Conservation (phyloP, 495 filamentous ascomycete genomes). For the Evansstolkia leycettana region DNA sequence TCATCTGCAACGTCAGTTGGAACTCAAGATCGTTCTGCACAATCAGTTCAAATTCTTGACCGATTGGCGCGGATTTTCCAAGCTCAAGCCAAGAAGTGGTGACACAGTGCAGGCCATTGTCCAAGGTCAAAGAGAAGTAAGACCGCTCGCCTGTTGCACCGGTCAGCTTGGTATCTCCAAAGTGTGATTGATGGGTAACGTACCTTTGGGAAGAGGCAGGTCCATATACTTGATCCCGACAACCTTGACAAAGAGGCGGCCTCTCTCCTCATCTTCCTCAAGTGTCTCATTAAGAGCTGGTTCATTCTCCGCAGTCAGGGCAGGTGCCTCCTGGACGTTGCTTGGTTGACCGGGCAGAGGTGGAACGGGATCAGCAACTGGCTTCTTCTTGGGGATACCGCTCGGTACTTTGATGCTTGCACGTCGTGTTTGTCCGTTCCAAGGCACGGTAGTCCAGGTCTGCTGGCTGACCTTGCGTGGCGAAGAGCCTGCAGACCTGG, state of each 20-base stretch:
- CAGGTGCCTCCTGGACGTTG: slow-evolving; percentile 48
- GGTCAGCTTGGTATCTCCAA: slow-evolving; percentile 18
- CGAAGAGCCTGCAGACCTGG: slow-evolving; percentile 54
- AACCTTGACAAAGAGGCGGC: slow-evolving; percentile 94
- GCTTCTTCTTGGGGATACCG: slow-evolving; percentile 53
- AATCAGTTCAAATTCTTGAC: slow-evolving; percentile 95
- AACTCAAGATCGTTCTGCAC: slow-evolving; percentile 96
- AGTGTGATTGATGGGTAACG: slow-evolving; percentile 12
- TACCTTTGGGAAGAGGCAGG: slow-evolving; percentile 82
- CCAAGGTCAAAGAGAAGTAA: slow-evolving; percentile 86
- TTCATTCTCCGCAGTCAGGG: slow-evolving; percentile 51
- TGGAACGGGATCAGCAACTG: slow-evolving; percentile 51
- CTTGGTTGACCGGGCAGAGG: slow-evolving; percentile 84
- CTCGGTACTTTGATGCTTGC: slow-evolving; percentile 49
- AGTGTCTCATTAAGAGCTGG: slow-evolving; percentile 38
- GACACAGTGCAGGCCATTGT: slow-evolving; percentile 95
- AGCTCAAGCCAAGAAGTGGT: slow-evolving; percentile 93
- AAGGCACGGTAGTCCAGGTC: slow-evolving; percentile 92
- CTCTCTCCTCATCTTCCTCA: slow-evolving; percentile 76
- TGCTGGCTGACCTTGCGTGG: slow-evolving; percentile 67
- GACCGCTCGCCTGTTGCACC: slow-evolving; percentile 59
- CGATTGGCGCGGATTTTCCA: slow-evolving; percentile 85
- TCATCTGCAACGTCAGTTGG: slow-evolving; percentile 90
- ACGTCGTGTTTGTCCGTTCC: slow-evolving; percentile 69
- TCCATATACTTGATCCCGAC: slow-evolving; percentile 92